Conservation (phyloP, 208 protist species). For the Trypanosoma boissoni region DNA sequence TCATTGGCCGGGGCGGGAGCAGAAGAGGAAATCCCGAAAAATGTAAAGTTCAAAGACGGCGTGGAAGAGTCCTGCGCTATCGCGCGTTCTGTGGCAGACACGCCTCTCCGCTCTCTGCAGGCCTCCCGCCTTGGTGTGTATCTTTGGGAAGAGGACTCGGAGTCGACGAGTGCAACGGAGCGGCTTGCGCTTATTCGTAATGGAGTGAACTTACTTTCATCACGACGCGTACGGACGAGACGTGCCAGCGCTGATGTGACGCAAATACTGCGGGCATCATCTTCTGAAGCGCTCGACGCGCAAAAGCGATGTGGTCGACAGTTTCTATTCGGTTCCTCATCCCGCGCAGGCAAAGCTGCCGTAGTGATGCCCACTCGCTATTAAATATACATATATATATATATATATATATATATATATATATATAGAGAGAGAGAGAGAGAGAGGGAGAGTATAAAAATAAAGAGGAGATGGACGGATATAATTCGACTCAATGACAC, state of each 20-base stretch:
- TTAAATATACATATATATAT: too few relatives aligned
- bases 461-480: too few relatives aligned
- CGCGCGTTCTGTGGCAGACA: neutral
- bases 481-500: too few relatives aligned
- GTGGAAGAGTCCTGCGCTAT: conserved; percentile 1
- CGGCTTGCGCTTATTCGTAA: neutral
- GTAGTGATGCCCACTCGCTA: too few relatives aligned
- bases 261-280: neutral
- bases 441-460: too few relatives aligned
- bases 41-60: neutral
- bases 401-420: too few relatives aligned
- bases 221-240: neutral
- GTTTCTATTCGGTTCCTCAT: neutral
- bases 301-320: neutral
- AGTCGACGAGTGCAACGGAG: neutral
- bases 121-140: neutral
- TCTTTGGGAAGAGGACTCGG: conserved; percentile 1
- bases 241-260: conserved; percentile 4
- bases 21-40: neutral
- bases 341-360: too few relatives aligned
- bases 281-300: neutral
- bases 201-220: neutral
- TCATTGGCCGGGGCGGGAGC: neutral
- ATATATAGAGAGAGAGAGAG: too few relatives aligned
- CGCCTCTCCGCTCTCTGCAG: neutral